These are phyloP conservation scores for Warburgia ugandensis DNA, from an alignment of 164 flowering plant species.

Conservation along the genomic window DNA sequence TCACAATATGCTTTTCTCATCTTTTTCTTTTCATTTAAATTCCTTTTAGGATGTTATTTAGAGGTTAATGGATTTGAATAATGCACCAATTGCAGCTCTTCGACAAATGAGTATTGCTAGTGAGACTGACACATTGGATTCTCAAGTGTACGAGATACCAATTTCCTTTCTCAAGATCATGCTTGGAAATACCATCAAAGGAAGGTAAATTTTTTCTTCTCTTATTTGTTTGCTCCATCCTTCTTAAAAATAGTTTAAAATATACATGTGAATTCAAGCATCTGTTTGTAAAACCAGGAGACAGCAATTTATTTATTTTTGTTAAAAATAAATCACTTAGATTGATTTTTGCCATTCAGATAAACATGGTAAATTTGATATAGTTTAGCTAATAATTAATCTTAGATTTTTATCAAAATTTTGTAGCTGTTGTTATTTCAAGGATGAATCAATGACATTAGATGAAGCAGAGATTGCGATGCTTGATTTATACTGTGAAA, in stretches of 20 bases:
- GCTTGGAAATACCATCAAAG: slow-evolving; percentile 8
- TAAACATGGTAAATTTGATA: neutral
- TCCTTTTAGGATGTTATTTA: no score
- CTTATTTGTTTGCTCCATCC: neutral
- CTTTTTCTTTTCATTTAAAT: no score
- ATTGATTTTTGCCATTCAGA: neutral
- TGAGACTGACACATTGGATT: slow-evolving; percentile 2
- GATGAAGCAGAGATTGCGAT: slow-evolving; percentile 93
- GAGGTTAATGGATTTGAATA: no score
- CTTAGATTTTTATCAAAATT: no score
- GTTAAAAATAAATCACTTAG: no score
- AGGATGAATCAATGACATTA: slow-evolving; percentile 42
- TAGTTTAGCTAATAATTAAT: neutral
- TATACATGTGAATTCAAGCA: neutral
- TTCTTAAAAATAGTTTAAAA: neutral
- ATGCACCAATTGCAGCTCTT: no score
- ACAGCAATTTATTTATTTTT: no score
- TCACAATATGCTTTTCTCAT: no score
- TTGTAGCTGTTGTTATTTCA: slow-evolving; percentile 81
- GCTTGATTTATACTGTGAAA: slow-evolving; percentile 83
- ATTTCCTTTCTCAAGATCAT: slow-evolving; percentile 6
- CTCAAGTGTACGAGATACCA: slow-evolving; percentile 7
- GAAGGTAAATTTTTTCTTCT: neutral
- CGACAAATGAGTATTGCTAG: slow-evolving; percentile 7
- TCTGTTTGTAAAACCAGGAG: no score